Conservation (phyloP, 2,329 filamentous ascomycete genomes). For the Neopestalotiopsis clavispora region DNA sequence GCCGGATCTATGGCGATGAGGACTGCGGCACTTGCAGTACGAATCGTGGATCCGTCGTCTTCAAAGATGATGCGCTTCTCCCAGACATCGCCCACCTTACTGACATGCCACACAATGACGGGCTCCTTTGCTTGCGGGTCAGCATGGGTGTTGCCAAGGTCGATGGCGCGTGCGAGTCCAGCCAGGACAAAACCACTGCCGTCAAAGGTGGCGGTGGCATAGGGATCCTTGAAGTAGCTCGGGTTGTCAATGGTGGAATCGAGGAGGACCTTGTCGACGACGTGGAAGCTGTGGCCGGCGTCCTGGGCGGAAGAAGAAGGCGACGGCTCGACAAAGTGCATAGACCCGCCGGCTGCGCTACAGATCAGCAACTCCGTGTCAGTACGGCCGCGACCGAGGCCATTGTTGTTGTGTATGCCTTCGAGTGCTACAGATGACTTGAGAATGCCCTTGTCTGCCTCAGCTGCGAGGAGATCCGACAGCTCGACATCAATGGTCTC, state of each 20-base stretch:
- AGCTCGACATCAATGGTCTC: constrained; percentile 51
- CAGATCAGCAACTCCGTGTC: constrained; percentile 46
- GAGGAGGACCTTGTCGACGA: constrained; percentile 48
- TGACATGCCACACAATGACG: constrained; percentile 50
- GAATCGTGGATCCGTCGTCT: constrained; percentile 58
- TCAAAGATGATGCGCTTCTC: constrained; percentile 57
- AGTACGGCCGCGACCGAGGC: constrained; percentile 53
- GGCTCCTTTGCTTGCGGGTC: constrained; percentile 45
- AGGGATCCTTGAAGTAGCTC: constrained; percentile 60
- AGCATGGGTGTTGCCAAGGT: constrained; percentile 38
- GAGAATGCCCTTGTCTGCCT: constrained; percentile 36
- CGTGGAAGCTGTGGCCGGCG: constrained; percentile 32
- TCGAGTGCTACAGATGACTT: constrained; percentile 47
- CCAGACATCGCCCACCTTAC: constrained; percentile 35
- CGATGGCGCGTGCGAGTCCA: constrained; percentile 47
- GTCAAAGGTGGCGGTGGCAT: constrained; percentile 36
- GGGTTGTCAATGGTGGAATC: constrained; percentile 61
- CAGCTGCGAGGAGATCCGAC: constrained; percentile 22
- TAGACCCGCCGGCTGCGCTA: constrained; percentile 48
- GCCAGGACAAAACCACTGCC: constrained; percentile 58
- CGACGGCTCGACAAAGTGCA: constrained; percentile 47
- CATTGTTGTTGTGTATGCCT: constrained; percentile 59
- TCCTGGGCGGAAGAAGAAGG: constrained; percentile 15
- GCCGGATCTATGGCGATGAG: constrained; percentile 57
- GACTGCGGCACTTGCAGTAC: constrained; percentile 55